These are phyloP conservation scores for Phlebopus sp. DNA, from an alignment of 1,284 basidiomycete genomes.

Conservation along the genomic window DNA sequence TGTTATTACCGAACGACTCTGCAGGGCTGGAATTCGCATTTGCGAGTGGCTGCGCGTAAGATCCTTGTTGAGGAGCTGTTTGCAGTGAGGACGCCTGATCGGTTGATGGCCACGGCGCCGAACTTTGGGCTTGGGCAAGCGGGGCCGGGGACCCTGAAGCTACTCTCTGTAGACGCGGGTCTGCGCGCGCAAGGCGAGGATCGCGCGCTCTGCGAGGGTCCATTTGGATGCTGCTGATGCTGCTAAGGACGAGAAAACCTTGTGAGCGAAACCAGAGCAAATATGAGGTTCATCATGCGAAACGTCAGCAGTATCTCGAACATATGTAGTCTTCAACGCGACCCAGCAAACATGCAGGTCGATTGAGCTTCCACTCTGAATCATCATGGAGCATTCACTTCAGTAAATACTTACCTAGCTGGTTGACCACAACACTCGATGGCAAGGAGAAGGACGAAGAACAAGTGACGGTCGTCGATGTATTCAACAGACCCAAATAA, in stretches of 20 bases:
- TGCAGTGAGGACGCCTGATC: conserved; percentile 16
- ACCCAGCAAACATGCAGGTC: conserved; percentile 60
- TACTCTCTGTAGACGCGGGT: conserved; percentile 60
- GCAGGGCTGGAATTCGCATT: conserved; percentile 9
- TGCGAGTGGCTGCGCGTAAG: conserved; percentile 15
- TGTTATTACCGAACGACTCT: conserved; percentile 10
- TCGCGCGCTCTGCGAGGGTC: conserved; percentile 78
- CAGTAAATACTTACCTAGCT: conserved; percentile 15
- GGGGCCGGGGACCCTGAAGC: conserved; percentile 43
- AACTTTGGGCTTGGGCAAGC: conserved; percentile 38
- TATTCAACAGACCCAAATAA: too few relatives aligned
- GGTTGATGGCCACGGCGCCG: conserved; percentile 25
- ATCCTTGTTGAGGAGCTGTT: conserved; percentile 14
- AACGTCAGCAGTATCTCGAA: conserved; percentile 87
- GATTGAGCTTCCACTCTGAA: conserved; percentile 84
- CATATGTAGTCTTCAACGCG: conserved; percentile 68
- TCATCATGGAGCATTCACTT: conserved; percentile 50
- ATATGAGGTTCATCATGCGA: not conserved
- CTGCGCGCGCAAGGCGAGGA: conserved; percentile 67
- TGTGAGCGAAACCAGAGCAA: conserved; percentile 4
- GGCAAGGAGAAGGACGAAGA: too few relatives aligned
- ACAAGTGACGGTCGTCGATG: too few relatives aligned
- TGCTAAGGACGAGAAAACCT: conserved; percentile 7
- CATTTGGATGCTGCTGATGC: conserved; percentile 42
- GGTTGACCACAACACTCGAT: not conserved